Conservation (phyloP, 805 yeast species). For the Millerozyma miso region DNA sequence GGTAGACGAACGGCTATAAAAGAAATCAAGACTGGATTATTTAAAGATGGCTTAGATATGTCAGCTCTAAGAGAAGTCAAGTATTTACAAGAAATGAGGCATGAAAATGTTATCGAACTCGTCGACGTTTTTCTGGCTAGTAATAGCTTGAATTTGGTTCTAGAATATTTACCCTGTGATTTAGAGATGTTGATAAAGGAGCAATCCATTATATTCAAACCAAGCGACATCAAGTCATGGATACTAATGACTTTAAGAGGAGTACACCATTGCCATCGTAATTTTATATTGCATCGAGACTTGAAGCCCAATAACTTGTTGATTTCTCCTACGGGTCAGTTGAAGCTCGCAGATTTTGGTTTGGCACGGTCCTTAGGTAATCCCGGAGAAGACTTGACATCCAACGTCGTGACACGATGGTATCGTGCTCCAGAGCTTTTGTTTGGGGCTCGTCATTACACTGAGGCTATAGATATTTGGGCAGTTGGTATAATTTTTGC, state of each 20-base stretch:
- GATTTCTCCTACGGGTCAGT: slow-evolving; percentile 79
- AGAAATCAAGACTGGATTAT: slow-evolving; percentile 90
- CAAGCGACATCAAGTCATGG: slow-evolving; percentile 92
- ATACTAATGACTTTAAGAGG: slow-evolving; percentile 91
- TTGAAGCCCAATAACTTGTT: slow-evolving; percentile 88
- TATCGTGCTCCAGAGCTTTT: slow-evolving; percentile 73
- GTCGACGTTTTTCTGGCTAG: slow-evolving; percentile 78
- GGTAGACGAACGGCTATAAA: slow-evolving; percentile 78
- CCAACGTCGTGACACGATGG: slow-evolving; percentile 97
- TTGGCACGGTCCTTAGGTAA: slow-evolving; percentile 81
- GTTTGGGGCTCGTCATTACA: slow-evolving; percentile 43
- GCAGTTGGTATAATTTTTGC: slow-evolving; percentile 71
- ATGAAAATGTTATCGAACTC: slow-evolving; percentile 75
- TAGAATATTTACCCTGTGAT: slow-evolving; percentile 86
- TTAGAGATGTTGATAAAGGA: slow-evolving; percentile 87
- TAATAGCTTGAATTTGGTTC: slow-evolving; percentile 71
- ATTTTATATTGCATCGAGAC: slow-evolving; percentile 87
- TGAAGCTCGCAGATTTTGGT: slow-evolving; percentile 97
- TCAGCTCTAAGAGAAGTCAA: slow-evolving; percentile 93
- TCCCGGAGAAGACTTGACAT: slow-evolving; percentile 70
- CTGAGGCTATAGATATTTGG: slow-evolving; percentile 44
- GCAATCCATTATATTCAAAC: slow-evolving; percentile 65
- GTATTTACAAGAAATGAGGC: slow-evolving; percentile 73
- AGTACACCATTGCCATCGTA: slow-evolving; percentile 91
- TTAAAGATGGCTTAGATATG: slow-evolving; percentile 97